Base-by-base conservation (phyloP, 1,284 basidiomycete species). In the Fomitopsis palustris region DNA sequence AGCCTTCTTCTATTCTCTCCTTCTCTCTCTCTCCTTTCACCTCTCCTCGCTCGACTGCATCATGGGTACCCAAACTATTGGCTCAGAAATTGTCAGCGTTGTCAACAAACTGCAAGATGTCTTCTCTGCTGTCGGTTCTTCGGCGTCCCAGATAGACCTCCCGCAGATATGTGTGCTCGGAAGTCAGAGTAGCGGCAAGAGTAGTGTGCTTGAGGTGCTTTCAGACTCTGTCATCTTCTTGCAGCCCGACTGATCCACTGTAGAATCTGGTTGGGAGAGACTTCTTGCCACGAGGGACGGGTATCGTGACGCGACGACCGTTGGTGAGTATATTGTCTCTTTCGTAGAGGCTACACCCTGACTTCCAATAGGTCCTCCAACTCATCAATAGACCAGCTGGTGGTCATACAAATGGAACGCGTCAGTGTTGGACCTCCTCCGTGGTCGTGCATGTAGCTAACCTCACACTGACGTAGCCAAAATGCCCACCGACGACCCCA, bases 211-310 rank as follows among this genome's bases (percentile, higher is more conserved):
- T 54, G 90, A 92, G 85, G 90, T 91, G 67, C 59, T 80, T 68
- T 8, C 41, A 4, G 5, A 39, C 7, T 29, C 17, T 3, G 8
- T 38, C 17, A 17, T 4, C 29, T n/a, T 31, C 19, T 43, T 29
- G 3, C 19, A 19, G 27, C 43, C 19, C 23, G n/a, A 55, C 54
- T 16, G 59, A 52, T 53, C 53, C 58, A 58, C 47, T 52, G 35
- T 67, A 97, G 93, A 98, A 98, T 79, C 95, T 98, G 67, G 96
- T 98, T 56, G 96, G 96, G 61, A 85, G 96, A 67, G 95, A 97
- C 76, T 98, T 98, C 81, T 74, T 98, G 69, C 96, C 96, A 75
- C 91, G 96, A 81, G 96, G 96, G 70, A 92, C 93, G 65, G 96
- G 96, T 75, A 99, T 99, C 71, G 96, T 98, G 71, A 98, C 96